These are phyloP conservation scores for Cordyceps sp. DNA, from an alignment of 2,329 filamentous ascomycete species.

Conservation along the genomic window DNA sequence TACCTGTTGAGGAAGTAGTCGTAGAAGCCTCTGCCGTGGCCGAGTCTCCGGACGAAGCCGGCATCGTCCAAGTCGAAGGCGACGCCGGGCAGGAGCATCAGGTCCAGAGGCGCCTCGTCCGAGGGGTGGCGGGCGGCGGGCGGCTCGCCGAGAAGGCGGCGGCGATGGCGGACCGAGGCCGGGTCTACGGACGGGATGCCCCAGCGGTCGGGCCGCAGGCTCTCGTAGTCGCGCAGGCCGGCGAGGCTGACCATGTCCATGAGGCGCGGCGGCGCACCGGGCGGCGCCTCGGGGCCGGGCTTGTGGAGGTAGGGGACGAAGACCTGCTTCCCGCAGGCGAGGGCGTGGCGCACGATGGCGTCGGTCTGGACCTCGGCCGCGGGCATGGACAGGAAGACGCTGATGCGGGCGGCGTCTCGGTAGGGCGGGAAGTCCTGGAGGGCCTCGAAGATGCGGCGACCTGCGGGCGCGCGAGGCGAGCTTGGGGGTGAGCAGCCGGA, in stretches of 20 bases:
- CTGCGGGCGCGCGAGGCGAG: conserved; percentile 23
- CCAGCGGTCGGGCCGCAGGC: conserved; percentile 67
- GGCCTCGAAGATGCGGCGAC: conserved; percentile 44
- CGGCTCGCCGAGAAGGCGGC: conserved; percentile 55
- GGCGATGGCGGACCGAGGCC: conserved; percentile 45
- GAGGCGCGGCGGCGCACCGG: conserved; percentile 41
- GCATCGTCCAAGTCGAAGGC: conserved; percentile 57
- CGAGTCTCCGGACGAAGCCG: conserved; percentile 53
- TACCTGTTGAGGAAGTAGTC: conserved; percentile 81
- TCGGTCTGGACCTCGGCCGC: conserved; percentile 72
- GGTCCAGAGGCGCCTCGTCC: conserved; percentile 52
- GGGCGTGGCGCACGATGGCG: conserved; percentile 64
- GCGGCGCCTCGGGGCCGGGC: conserved; percentile 24
- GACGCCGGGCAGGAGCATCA: conserved; percentile 84
- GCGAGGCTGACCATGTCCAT: conserved; percentile 91
- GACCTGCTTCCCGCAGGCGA: conserved; percentile 63
- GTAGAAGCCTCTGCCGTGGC: conserved; percentile 95
- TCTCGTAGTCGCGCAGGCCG: conserved; percentile 61
- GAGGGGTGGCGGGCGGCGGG: conserved; percentile 18
- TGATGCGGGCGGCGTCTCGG: conserved; percentile 55
- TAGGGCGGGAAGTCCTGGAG: conserved; percentile 59
- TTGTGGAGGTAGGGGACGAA: conserved; percentile 83
- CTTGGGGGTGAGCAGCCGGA: neutral
- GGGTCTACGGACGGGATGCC: conserved; percentile 76
- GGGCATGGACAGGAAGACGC: conserved; percentile 90